A percentile compares a stretch with the other conserved stretches of the same genome.
Evolutionary conservation across 768 basidiomycete species (phyloP).

Genomic region (Crassisporium funariophilum): DNA sequence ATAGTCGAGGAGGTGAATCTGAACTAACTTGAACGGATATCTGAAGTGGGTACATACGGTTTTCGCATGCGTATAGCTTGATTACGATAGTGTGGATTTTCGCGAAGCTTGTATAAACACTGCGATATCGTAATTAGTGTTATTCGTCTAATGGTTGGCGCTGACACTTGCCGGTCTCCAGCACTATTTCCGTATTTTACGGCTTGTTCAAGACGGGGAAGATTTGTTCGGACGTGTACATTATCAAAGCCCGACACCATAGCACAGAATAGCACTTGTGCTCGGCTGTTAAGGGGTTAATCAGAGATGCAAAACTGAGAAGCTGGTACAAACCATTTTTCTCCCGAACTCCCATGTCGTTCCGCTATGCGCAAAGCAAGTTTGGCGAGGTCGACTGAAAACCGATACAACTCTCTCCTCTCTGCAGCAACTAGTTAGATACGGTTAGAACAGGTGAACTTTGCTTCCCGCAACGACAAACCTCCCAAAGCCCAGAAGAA

Average conservation of each 20-base stretch:
- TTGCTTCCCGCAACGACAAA: slow-evolving; percentile 19
- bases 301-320: slow-evolving; percentile 6
- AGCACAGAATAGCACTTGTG: slow-evolving; percentile 59
- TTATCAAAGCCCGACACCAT: slow-evolving; percentile 72
- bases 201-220: slow-evolving; percentile 62
- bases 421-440: slow-evolving; percentile 55
- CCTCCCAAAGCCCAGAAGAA: slow-evolving; percentile 75
- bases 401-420: slow-evolving; percentile 61
- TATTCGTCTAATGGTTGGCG: neutral
- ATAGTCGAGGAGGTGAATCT: slow-evolving; percentile 2
- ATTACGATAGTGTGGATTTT: slow-evolving; percentile 55
- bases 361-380: slow-evolving; percentile 71
- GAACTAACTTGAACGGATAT: neutral
- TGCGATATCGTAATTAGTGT: slow-evolving; percentile 22
- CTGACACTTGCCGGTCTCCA: slow-evolving; percentile 56
- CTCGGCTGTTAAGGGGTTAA: slow-evolving; percentile 43
- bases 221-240: slow-evolving; percentile 62
- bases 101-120: slow-evolving; percentile 65
- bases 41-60: slow-evolving; percentile 42
- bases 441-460: neutral
- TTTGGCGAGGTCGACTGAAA: slow-evolving; percentile 68
- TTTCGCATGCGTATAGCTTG: slow-evolving; percentile 61
- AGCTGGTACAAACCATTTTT: slow-evolving; percentile 58
- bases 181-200: slow-evolving; percentile 66
- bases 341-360: slow-evolving; percentile 58